These are phyloP conservation scores for Pleomassaria siparia DNA, from an alignment of 2,329 filamentous ascomycete species.

Conservation along the genomic window DNA sequence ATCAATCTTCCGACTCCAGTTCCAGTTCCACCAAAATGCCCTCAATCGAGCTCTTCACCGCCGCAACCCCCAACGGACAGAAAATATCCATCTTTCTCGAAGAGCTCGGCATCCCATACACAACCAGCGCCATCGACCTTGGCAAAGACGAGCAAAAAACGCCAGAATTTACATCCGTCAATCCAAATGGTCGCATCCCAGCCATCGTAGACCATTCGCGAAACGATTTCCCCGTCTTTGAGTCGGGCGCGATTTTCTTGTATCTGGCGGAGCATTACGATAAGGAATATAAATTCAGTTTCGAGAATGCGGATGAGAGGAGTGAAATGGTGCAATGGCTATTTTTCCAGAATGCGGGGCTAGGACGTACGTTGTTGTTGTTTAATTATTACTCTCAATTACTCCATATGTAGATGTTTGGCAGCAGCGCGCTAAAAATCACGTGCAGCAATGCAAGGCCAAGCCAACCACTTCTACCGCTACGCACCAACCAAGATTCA, in stretches of 20 bases:
- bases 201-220: too few species aligned
- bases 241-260: conserved; percentile 77
- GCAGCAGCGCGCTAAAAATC: conserved; percentile 34
- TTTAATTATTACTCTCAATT: not conserved
- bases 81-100: conserved; percentile 81
- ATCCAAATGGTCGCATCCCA: too few species aligned
- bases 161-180: conserved; percentile 47
- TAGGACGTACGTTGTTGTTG: conserved; percentile 54
- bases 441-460: conserved; percentile 60
- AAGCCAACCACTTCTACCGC: conserved; percentile 75
- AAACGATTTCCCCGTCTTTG: conserved; percentile 71
- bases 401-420: not conserved
- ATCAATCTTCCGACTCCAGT: too few species aligned
- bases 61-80: conserved; percentile 83
- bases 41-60: too few species aligned
- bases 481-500: conserved; percentile 79
- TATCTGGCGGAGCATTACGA: conserved; percentile 82
- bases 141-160: conserved; percentile 72
- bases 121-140: conserved; percentile 57
- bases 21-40: too few species aligned
- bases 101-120: conserved; percentile 61
- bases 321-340: conserved; percentile 78
- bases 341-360: conserved; percentile 68
- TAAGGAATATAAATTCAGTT: conserved; percentile 74
- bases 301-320: conserved; percentile 70